Conservation (phyloP, 2,329 filamentous ascomycete species). For the Talaromyces sp. region DNA sequence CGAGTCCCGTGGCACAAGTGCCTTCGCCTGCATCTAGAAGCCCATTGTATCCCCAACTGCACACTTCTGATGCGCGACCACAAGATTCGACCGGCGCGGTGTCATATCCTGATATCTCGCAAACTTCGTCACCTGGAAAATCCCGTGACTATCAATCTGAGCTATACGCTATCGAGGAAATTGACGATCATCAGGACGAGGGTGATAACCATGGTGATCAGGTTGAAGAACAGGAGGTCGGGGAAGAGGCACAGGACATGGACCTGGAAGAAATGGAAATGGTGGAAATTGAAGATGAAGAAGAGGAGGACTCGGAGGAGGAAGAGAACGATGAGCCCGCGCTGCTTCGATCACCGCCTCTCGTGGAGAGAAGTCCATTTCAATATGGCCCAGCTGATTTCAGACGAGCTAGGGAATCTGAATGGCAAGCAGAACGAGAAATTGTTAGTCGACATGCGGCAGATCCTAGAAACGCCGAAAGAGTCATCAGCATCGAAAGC, state of each 20-base stretch:
- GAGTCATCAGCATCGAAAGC: slow-evolving; percentile 50
- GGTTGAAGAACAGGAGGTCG: background rate
- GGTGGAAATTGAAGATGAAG: slow-evolving; percentile 1
- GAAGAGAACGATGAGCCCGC: slow-evolving; percentile 9
- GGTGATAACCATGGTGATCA: background rate
- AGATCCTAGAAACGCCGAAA: slow-evolving; percentile 41
- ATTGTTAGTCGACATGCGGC: slow-evolving; percentile 48
- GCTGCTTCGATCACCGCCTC: slow-evolving; percentile 2
- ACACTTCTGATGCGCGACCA: background rate
- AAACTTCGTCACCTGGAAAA: slow-evolving; percentile 9
- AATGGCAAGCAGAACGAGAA: slow-evolving; percentile 43
- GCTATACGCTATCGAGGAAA: slow-evolving; percentile 9
- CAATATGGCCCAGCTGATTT: background rate
- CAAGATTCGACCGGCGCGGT: slow-evolving; percentile 4
- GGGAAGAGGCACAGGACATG: slow-evolving; percentile 5
- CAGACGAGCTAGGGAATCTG: slow-evolving; percentile 29
- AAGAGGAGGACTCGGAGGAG: slow-evolving; percentile 8
- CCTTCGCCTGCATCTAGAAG: background rate
- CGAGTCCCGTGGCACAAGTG: slow-evolving; percentile 13
- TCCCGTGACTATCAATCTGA: background rate
- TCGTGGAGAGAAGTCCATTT: background rate
- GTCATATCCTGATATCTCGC: slow-evolving; percentile 19
- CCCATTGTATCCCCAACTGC: background rate
- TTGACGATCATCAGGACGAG: slow-evolving; percentile 23
- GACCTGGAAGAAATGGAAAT: slow-evolving; percentile 7